Percentiles rank a stretch among this genome's conserved stretches.
These are phyloP conservation scores for Prunus persica DNA, from an alignment of 306 rosid genomes.

Conservation along the genomic window DNA sequence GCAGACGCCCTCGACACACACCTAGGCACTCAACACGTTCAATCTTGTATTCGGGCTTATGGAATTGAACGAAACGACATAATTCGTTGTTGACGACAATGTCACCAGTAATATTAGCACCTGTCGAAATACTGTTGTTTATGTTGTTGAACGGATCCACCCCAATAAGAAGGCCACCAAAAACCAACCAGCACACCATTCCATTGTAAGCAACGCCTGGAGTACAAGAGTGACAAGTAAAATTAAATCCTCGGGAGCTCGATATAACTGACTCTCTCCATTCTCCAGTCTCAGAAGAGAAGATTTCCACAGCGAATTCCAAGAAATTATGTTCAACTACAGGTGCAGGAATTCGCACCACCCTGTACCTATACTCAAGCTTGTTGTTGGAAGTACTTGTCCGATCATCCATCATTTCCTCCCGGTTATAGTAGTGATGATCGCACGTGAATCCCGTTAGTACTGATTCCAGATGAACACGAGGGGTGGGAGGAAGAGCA, in stretches of 20 bases:
- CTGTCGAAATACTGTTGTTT: not conserved
- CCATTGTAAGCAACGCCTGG: not conserved
- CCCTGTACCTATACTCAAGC: not conserved
- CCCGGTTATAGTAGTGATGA: not conserved
- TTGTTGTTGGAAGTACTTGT: not conserved
- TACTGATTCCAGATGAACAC: not conserved
- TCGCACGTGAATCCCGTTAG: not conserved
- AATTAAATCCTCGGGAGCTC: not conserved
- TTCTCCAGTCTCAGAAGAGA: not conserved
- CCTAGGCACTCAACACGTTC: not conserved
- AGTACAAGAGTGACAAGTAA: no score
- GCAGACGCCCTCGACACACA: not conserved
- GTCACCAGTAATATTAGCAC: not conserved
- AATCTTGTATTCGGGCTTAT: not conserved
- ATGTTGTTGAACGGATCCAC: not conserved
- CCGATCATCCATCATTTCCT: not conserved
- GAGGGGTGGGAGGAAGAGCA: not conserved
- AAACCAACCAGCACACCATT: not conserved
- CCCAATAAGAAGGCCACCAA: not conserved
- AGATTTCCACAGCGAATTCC: not conserved
- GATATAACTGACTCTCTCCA: not conserved
- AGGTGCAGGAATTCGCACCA: not conserved
- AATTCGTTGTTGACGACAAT: no score
- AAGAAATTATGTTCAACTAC: no score
- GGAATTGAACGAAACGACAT: not conserved